phyloP scores from a whole-genome alignment of 352 stramenopile genomes.

The Phytophthora megakarya region DNA sequence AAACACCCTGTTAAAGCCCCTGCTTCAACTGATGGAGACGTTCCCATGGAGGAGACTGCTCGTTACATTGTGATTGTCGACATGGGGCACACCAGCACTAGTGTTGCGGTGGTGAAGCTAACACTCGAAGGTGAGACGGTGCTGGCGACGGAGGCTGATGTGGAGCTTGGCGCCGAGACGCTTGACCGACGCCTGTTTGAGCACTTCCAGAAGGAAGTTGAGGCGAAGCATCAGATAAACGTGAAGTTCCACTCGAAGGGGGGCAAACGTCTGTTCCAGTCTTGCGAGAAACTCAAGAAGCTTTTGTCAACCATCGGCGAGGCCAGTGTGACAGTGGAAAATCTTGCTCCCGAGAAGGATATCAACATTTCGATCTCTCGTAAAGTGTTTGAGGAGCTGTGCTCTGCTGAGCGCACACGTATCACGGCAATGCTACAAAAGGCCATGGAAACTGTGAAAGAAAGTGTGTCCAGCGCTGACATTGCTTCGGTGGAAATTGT shows the following conservation, averaged over 20 bases:
- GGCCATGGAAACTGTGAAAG: slow-evolving; percentile 51
- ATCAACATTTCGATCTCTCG: slow-evolving; percentile 76
- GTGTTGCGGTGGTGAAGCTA: slow-evolving; percentile 72
- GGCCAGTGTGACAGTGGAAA: slow-evolving; percentile 83
- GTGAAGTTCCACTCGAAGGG: slow-evolving; percentile 75
- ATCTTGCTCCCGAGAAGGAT: slow-evolving; percentile 83
- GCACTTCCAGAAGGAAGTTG: slow-evolving; percentile 75
- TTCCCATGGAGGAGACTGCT: slow-evolving; percentile 30
- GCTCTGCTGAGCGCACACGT: slow-evolving; percentile 46
- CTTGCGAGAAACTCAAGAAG: slow-evolving; percentile 90
- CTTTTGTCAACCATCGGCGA: slow-evolving; percentile 87
- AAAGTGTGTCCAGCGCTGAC: slow-evolving; percentile 43
- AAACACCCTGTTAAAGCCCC: slow-evolving; percentile 74
- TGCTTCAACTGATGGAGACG: slow-evolving; percentile 27
- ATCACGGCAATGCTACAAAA: slow-evolving; percentile 60
- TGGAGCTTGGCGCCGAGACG: slow-evolving; percentile 70
- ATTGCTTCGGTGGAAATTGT: slow-evolving; percentile 89
- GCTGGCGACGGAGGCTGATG: slow-evolving; percentile 57
- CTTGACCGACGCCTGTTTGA: slow-evolving; percentile 81
- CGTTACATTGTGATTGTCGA: slow-evolving; percentile 87
- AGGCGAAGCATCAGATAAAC: slow-evolving; percentile 53
- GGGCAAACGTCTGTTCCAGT: slow-evolving; percentile 86
- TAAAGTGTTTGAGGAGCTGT: slow-evolving; percentile 75
- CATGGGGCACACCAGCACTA: slow-evolving; percentile 85
- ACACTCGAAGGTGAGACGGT: slow-evolving; percentile 62